A percentile compares a stretch with the other conserved stretches of the same genome.
phyloP scores from a whole-genome alignment of 2,329 filamentous ascomycete species.

The Claviceps arundinis region DNA sequence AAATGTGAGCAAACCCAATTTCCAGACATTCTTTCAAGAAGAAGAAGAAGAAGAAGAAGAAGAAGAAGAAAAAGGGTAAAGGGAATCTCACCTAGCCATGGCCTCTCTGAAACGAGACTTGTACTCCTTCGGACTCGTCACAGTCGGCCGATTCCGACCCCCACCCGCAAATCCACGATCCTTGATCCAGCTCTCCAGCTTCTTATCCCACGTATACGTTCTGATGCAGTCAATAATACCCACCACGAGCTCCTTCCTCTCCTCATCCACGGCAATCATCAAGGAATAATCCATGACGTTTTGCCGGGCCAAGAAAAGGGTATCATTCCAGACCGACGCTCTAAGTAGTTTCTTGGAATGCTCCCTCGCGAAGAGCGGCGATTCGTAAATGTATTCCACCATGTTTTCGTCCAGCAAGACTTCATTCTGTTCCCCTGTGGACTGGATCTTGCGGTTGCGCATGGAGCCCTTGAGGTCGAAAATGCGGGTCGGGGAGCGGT shows the following conservation, averaged over 20 bases:
- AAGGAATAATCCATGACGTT: slow-evolving; percentile 99
- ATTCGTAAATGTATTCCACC: slow-evolving; percentile 98
- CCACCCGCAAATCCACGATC: slow-evolving; percentile 73
- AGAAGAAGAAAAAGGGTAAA: neutral
- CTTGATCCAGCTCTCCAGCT: slow-evolving; percentile 99
- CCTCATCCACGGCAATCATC: slow-evolving; percentile 95
- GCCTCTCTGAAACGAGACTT: slow-evolving; percentile 91
- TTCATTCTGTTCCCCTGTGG: slow-evolving; percentile 89
- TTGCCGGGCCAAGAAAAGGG: slow-evolving; percentile 82
- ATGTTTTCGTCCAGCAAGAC: slow-evolving; percentile 96
- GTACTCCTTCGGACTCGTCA: slow-evolving; percentile 95
- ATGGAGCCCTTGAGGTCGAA: slow-evolving; percentile 97
- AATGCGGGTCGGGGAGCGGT: slow-evolving; percentile 75
- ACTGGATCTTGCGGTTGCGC: slow-evolving; percentile 95
- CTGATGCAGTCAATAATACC: slow-evolving; percentile 98
- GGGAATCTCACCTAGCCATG: slow-evolving; percentile 67
- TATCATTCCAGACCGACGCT: slow-evolving; percentile 94
- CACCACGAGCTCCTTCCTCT: slow-evolving; percentile 79
- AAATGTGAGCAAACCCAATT: neutral
- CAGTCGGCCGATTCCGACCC: slow-evolving; percentile 74
- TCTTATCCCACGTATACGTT: slow-evolving; percentile 99
- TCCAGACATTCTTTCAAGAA: neutral
- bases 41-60: neutral
- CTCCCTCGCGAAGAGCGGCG: slow-evolving; percentile 85
- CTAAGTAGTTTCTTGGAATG: slow-evolving; percentile 90